These are phyloP conservation scores for Kuraishia floccosa DNA, from an alignment of 805 yeast genomes.

Conservation along the genomic window DNA sequence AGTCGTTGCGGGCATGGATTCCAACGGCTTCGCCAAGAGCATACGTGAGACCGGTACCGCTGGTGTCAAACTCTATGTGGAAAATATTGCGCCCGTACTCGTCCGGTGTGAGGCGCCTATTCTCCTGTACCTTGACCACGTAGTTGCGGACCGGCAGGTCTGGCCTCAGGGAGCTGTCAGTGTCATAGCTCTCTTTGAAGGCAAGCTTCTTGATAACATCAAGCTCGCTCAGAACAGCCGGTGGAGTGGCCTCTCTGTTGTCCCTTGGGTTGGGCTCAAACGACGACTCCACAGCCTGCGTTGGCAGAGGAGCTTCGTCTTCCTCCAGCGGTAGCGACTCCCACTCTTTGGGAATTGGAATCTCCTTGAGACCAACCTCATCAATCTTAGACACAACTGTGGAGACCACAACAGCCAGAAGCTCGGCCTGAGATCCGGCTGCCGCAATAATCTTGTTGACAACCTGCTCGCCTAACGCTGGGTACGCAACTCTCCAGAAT, in stretches of 20 bases:
- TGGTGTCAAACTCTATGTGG: conserved; percentile 88
- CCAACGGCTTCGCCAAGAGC: conserved; percentile 97
- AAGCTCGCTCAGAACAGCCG: conserved; percentile 19
- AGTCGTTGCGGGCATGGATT: conserved; percentile 79
- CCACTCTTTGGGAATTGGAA: conserved; percentile 22
- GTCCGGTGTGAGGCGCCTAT: conserved; percentile 80
- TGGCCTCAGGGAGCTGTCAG: conserved; percentile 62
- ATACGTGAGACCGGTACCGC: conserved; percentile 85
- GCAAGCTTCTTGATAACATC: conserved; percentile 61
- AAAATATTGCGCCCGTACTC: conserved; percentile 91
- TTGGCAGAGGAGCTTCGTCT: conserved; percentile 24
- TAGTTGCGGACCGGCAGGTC: conserved; percentile 80
- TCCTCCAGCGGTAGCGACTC: conserved; percentile 6
- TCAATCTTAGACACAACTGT: conserved; percentile 50
- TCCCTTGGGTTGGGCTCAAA: conserved; percentile 55
- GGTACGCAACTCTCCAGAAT: conserved; percentile 65
- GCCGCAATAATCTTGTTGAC: conserved; percentile 74
- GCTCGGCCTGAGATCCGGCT: conserved; percentile 73
- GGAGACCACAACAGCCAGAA: conserved; percentile 61
- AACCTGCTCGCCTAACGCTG: conserved; percentile 44
- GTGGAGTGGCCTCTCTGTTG: conserved; percentile 27
- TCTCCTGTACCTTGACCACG: conserved; percentile 82
- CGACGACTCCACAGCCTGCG: conserved; percentile 51
- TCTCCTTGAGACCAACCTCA: conserved; percentile 28
- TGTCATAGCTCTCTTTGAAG: conserved; percentile 70